These are phyloP conservation scores for Penicillium paxilli DNA, from an alignment of 495 filamentous ascomycete genomes.

Conservation along the genomic window DNA sequence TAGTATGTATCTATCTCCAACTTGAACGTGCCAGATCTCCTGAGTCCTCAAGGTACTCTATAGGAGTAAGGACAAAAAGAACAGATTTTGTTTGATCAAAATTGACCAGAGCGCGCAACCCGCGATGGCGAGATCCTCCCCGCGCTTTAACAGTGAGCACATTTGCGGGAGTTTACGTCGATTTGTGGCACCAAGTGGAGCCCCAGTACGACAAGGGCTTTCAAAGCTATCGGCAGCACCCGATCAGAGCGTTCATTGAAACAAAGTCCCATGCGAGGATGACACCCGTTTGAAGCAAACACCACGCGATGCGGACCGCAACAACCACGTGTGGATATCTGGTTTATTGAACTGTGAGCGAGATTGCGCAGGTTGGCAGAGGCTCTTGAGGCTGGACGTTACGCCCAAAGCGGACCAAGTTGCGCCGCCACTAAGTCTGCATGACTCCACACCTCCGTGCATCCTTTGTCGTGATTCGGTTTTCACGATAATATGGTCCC, in stretches of 20 bases:
- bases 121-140: constrained; percentile 1
- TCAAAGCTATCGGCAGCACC: neutral
- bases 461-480: neutral
- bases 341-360: neutral
- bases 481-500: neutral
- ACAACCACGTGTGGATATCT: neutral
- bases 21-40: neutral
- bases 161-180: constrained; percentile 14
- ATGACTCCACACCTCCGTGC: neutral
- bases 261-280: neutral
- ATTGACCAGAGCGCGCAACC: neutral
- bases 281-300: neutral
- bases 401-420: neutral
- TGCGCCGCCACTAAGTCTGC: neutral
- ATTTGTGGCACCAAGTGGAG: constrained; percentile 1
- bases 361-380: neutral
- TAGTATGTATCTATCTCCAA: no score
- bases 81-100: neutral
- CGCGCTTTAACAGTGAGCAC: constrained; percentile 7
- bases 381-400: neutral
- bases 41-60: neutral
- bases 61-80: neutral
- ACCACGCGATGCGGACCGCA: neutral
- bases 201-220: neutral
- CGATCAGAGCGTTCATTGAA: neutral